Conservation (phyloP, 2,329 filamentous ascomycete species). For the Fusarium luffae region DNA sequence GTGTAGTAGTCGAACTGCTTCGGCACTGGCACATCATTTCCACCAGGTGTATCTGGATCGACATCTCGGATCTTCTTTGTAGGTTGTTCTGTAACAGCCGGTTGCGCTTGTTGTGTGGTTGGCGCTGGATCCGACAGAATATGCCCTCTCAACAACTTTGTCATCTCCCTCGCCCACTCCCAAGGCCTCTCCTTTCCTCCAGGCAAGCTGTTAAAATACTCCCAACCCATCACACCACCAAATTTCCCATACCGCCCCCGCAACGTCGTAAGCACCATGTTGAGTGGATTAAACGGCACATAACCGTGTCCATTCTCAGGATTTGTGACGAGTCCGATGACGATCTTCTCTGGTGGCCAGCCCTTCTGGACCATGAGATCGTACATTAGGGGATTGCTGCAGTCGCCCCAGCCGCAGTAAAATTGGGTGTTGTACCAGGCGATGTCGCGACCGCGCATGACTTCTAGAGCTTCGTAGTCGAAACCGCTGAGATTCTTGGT, state of each 20-base stretch:
- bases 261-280: constrained; percentile 56
- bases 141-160: constrained; percentile 54
- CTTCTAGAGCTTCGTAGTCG: constrained; percentile 79
- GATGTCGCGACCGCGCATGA: constrained; percentile 72
- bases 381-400: constrained; percentile 59
- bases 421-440: constrained; percentile 93
- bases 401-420: constrained; percentile 87
- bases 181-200: constrained; percentile 72
- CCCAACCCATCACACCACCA: constrained; percentile 94
- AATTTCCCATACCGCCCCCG: constrained; percentile 71
- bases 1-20: constrained; percentile 51
- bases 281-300: constrained; percentile 60
- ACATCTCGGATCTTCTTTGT: constrained; percentile 10
- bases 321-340: constrained; percentile 84
- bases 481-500: constrained; percentile 80
- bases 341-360: constrained; percentile 78
- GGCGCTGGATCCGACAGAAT: neutral
- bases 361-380: constrained; percentile 67
- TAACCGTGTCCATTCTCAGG: constrained; percentile 74
- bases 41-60: constrained; percentile 44
- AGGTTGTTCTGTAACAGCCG: neutral
- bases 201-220: constrained; percentile 87
- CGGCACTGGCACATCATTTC: constrained; percentile 47
- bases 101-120: neutral
- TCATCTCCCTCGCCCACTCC: constrained; percentile 81